phyloP scores from a whole-genome alignment of 2,329 filamentous ascomycete species.

The Chrysosphaeria jannelii region DNA sequence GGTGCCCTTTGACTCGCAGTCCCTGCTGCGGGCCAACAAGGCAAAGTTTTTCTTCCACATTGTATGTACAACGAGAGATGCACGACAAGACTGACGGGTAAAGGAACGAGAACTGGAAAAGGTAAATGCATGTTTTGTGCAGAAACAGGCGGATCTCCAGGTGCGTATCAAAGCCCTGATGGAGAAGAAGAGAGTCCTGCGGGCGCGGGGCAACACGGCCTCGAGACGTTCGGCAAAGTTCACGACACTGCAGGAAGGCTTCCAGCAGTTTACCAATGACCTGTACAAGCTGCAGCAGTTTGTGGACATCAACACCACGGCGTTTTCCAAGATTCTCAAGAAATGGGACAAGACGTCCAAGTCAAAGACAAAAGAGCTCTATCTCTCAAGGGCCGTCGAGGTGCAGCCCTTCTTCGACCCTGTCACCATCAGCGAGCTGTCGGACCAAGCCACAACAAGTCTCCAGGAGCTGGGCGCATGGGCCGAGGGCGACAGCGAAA shows the following conservation, averaged over 20 bases:
- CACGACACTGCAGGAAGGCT: constrained; percentile 81
- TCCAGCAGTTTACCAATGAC: constrained; percentile 89
- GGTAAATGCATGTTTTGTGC: constrained; percentile 89
- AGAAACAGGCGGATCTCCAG: constrained; percentile 96
- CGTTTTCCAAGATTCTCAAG: constrained; percentile 94
- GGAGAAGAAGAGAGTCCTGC: constrained; percentile 81
- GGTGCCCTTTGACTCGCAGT: constrained; percentile 41
- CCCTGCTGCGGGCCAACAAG: constrained; percentile 81
- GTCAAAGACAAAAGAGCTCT: constrained; percentile 92
- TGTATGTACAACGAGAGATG: constrained; percentile 33
- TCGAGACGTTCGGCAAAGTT: constrained; percentile 82
- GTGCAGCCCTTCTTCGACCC: constrained; percentile 97
- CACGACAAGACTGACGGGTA: neutral
- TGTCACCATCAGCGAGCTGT: constrained; percentile 84
- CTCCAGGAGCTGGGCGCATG: constrained; percentile 82
- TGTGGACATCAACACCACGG: constrained; percentile 90
- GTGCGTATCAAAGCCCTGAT: constrained; percentile 71
- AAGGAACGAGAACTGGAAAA: constrained; percentile 97
- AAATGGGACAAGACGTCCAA: constrained; percentile 99
- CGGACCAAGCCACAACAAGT: constrained; percentile 90
- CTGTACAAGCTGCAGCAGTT: constrained; percentile 96
- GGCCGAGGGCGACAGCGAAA: constrained; percentile 71
- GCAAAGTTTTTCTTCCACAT: constrained; percentile 96
- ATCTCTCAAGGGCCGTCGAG: constrained; percentile 82
- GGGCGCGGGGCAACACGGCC: constrained; percentile 43